Evolutionary conservation across 2,329 filamentous ascomycete genomes (phyloP), one percentile per base, ranked within the genome.

Genomic region (Fusarium citri): DNA sequence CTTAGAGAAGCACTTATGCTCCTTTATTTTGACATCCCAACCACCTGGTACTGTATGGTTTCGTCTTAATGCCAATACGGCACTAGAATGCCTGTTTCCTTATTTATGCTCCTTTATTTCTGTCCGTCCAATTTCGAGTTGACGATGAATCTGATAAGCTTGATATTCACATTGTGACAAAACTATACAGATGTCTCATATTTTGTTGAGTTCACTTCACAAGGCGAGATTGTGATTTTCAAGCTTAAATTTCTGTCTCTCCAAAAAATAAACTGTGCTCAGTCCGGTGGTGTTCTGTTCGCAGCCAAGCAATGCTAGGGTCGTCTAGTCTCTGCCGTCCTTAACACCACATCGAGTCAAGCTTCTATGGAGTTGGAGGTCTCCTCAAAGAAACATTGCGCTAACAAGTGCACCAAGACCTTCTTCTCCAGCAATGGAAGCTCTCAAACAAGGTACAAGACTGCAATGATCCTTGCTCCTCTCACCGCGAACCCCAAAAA

Each of bases 351-450:
- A 71, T 74, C 59, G 47, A 75, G 72, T 58, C 68, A 75, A 73
- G 73, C 47, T 43, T 43, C 54, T 42, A 40, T 40, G 48, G 30
- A 37, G 25, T 34, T n/a, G 64, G 64, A 57, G 57, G 57, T 49
- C 25, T 58, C 62, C 53, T 68, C 54, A 48, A 40, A 48, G 28
- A 64, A 55, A 55, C 58, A 42, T 53, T 31, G 51, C 73, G 68
- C 73, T 75, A 75, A 71, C 63, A 65, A 56, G 58, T 49, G 23
- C 30, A 49, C 43, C 56, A 64, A 54, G 66, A 64, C 66, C 68
- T 76, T 76, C 72, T 73, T 72, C 61, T 74, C 55, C 63, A 64
- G 70, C 59, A 53, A 59, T 75, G 55, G 73, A 74, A 75, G 70
- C 60, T 64, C 48, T 65, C 63, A 48, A 68, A 51, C 68, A 62